Base-by-base conservation (phyloP, 495 filamentous ascomycete genomes). In the Podospora sp. region DNA sequence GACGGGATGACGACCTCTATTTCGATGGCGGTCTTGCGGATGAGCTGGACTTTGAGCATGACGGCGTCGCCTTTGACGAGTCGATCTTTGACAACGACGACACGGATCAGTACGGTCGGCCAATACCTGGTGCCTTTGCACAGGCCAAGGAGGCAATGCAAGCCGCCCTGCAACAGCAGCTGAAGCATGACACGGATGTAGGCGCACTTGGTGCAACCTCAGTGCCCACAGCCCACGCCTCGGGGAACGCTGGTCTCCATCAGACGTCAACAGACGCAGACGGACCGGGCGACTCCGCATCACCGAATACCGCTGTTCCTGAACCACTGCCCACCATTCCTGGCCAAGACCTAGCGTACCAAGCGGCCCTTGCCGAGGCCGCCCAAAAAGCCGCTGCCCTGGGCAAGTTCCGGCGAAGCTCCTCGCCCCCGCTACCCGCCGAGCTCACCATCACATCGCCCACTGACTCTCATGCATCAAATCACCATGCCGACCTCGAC, bases 291-390 rank as follows among this genome's bases (percentile, higher is more conserved):
- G 56, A 59, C 6, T 50, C 26, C 2, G 22, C 67, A 16, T 46
- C 62, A 4, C 66, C 68, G 27, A 25, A 68, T 14, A 66, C 63
- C 40, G 69, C 63, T 12, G 60, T 65, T 0, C 70, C 67, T 12
- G 58, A 70, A 59, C 60, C 59, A 20, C 58, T 50, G 36, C 65
- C 68, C 1, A 68, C 21, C 20, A 59, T 73, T 52, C 57, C 65
- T 6, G 76, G 71, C 16, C 83, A 90, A 65, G 87, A 89, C 61
- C 88, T 88, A 18, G 89, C 88, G 1, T 89, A 96, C 70, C 92
- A 94, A 70, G 87, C 90, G 63, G 91, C 92, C n/a, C 77, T 97
- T 22, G 91, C 91, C 8, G 86, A 88, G 46, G 93, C 92, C 9
- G 90, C 91, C 25, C 89, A 88, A 65, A 85, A 88, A 74, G 90